Evolutionary conservation across 352 stramenopile species (phyloP), one percentile per base, ranked within the genome.

Genomic region (Phytophthora idaei): DNA sequence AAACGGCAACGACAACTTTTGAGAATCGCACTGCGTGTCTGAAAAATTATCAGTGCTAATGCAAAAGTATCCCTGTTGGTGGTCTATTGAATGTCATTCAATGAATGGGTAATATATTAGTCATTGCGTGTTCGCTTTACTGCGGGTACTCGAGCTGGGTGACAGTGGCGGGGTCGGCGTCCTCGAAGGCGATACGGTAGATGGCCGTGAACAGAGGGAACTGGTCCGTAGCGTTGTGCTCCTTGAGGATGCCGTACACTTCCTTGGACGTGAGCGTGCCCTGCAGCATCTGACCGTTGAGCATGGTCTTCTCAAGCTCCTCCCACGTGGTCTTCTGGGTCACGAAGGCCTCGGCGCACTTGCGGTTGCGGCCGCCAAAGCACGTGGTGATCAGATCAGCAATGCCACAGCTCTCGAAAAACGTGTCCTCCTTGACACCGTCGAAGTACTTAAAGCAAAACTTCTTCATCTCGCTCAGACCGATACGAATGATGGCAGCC

Each of bases 261-360:
- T 99, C 95, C 80, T 98, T 94, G 32, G 89, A 81, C 1, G 97
- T 98, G 9, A 95, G 81, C 47, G 96, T 98, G 36, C 97, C 97
- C 87, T 99, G 97, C 48, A 99, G 83, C 83, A 99, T 99, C 81
- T 99, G 97, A 29, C 97, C 97, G 69, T 98, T 95, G n/a, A 99
- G 76, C 65, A 99, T 71, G 47, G 97, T 86, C 42, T 79, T 76
- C 85, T 99, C 97, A 29, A 99, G 92, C 67, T 94, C 75, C 56
- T 97, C 88, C 87, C 93, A 98, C 25, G 77, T 76, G 42, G 80
- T 85, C 62, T 86, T 75, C 47, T 78, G 72, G 34, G 81, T 90
- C 39, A 97, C 91, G 66, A 98, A 99, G 25, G 90, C 91, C 74
- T 98, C 94, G 6, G 94, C 95, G 74, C 96, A 99, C 67, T 97